Percentiles rank a stretch among this genome's conserved stretches.
Conservation (phyloP, 495 filamentous ascomycete genomes). For the Jackrogersella minutella region DNA sequence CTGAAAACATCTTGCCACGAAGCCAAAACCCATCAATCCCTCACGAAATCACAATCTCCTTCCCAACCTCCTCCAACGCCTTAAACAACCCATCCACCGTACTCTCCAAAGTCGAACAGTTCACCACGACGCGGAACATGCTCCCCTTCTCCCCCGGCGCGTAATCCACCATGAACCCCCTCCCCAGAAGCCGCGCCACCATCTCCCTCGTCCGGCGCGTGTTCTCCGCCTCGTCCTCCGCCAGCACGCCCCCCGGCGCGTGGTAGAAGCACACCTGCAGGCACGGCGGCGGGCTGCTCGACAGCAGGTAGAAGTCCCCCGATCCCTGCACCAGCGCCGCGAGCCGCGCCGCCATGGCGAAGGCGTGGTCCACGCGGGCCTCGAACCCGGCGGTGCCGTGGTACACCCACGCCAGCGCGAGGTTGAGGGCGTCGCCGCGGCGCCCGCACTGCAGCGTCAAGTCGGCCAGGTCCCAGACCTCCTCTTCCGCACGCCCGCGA, state of each 20-base stretch:
- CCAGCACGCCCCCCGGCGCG: constrained; percentile 63
- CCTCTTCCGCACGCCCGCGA: constrained; percentile 49
- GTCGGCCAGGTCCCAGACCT: constrained; percentile 91
- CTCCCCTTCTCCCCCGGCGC: constrained; percentile 79
- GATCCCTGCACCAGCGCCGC: constrained; percentile 61
- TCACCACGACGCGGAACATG: constrained; percentile 91
- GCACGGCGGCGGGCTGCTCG: constrained; percentile 81
- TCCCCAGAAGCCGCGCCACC: constrained; percentile 67
- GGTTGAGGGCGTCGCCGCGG: constrained; percentile 82
- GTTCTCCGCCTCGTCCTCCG: constrained; percentile 65
- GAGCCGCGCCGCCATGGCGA: constrained; percentile 70
- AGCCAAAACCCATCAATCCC: no score
- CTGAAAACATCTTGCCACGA: no score
- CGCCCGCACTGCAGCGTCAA: constrained; percentile 93
- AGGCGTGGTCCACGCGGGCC: constrained; percentile 71
- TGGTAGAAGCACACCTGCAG: constrained; percentile 97
- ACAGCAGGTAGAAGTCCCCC: constrained; percentile 73
- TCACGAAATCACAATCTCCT: constrained; percentile 46
- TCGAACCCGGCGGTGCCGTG: constrained; percentile 71
- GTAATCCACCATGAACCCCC: constrained; percentile 95
- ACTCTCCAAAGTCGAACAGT: constrained; percentile 71
- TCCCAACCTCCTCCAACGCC: constrained; percentile 73
- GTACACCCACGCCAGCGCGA: constrained; percentile 88
- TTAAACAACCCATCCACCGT: constrained; percentile 81
- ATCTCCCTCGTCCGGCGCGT: constrained; percentile 74